Base-by-base conservation (phyloP, 768 basidiomycete species). In the Pleurotus cornucopiae region DNA sequence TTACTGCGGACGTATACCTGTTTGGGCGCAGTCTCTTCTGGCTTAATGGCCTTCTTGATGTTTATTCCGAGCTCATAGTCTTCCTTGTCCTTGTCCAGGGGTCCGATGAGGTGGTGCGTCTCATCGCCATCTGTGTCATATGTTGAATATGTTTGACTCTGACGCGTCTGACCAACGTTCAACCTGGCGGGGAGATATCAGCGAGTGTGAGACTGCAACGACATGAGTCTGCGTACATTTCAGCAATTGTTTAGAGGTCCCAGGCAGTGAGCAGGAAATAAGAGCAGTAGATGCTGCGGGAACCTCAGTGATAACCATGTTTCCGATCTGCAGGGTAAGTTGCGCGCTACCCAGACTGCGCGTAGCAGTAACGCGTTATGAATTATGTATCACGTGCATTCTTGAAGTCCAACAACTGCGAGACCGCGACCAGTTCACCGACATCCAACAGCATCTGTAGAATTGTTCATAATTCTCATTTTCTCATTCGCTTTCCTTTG, bases 1-100 rank as follows among this genome's bases (percentile, higher is more conserved):
- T 69, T 73, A 98, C 96, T 98, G 69, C 97, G 85, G 64, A 98
- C 97, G 68, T 99, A 97, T 69, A 98, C 98, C 81, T 98, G 95
- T 71, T 99, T 99, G 5, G 97, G 97, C 4, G 97, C 96, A 25
- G 85, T 83, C 76, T 98, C 97, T 49, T 99, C 97, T 40, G 93
- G 77, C 65, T 83, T 94, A 5, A 95, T 98, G 3, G 97, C 97
- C 69, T 99, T 99, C 82, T 99, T 99, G 71, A 99, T 95, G 67
- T 95, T 94, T 34, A 95, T 79, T 14, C 86, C 86, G 14, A 99
- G 83, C 70, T 98, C 97, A 54, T 87, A 81, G 69, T 99, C 97
- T 46, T 94, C 94, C 76, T 94, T 97, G 67, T 98, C 97, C 77
- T 92, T 97, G 76, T 98, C 96, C 21, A 99, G 96, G 21, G 96